Percentiles rank a stretch among this genome's conserved stretches.
Evolutionary conservation across 805 yeast genomes (phyloP).

Genomic region (Wickerhamomyces xylosicus): DNA sequence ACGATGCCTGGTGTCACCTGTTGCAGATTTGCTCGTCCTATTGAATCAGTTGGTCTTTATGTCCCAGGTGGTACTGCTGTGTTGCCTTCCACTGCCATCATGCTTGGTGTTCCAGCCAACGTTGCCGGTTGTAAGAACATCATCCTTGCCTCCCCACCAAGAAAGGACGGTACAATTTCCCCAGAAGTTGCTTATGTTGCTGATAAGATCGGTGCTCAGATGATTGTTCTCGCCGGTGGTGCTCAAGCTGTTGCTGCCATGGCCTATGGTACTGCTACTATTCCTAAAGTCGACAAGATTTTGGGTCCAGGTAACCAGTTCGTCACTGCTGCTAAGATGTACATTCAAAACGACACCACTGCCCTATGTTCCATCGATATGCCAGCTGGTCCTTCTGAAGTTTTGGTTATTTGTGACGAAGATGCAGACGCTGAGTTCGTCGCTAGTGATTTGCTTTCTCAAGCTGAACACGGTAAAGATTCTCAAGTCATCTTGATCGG

Average conservation of each 20-base stretch:
- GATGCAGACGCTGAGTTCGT: constrained; percentile 90
- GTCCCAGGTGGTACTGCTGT: constrained; percentile 99
- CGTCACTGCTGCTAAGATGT: constrained; percentile 98
- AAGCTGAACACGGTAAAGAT: constrained; percentile 98
- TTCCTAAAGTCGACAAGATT: constrained; percentile 92
- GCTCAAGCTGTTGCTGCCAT: constrained; percentile 98
- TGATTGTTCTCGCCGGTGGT: constrained; percentile 94
- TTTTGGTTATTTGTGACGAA: constrained; percentile 86
- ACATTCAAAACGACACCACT: constrained; percentile 88
- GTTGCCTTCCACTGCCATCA: constrained; percentile 92
- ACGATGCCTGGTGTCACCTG: constrained; percentile 92
- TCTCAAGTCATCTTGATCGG: constrained; percentile 93
- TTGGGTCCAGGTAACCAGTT: constrained; percentile 99
- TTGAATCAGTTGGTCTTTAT: constrained; percentile 89
- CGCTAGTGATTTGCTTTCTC: constrained; percentile 92
- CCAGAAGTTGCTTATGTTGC: constrained; percentile 99
- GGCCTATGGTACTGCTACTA: constrained; percentile 95
- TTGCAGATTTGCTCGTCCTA: constrained; percentile 91
- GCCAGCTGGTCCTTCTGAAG: constrained; percentile 99
- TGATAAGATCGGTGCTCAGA: constrained; percentile 84
- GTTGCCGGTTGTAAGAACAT: constrained; percentile 96
- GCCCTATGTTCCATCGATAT: constrained; percentile 95
- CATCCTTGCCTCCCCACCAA: constrained; percentile 90
- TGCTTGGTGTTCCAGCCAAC: constrained; percentile 97
- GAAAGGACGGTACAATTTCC: constrained; percentile 83